Conservation (phyloP, 1,139 yeast genomes). For the Komagataea norvegica region DNA sequence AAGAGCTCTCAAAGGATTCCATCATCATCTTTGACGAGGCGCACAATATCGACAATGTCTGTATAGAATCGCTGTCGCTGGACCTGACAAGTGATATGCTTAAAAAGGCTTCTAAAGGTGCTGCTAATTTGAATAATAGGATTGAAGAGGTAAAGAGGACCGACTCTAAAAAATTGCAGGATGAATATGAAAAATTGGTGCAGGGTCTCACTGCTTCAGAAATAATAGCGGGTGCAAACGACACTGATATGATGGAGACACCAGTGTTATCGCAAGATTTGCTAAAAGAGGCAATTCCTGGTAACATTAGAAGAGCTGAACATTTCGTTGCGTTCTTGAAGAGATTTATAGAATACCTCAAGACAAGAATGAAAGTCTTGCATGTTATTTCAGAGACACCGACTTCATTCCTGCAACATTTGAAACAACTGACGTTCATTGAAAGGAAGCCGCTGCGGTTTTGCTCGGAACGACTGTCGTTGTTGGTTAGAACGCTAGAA, state of each 20-base stretch:
- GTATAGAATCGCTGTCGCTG: constrained; percentile 89
- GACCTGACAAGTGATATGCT: constrained; percentile 82
- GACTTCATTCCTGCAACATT: constrained; percentile 81
- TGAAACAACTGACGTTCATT: constrained; percentile 88
- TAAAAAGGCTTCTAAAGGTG: constrained; percentile 78
- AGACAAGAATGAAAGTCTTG: constrained; percentile 94
- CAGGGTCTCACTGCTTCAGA: constrained; percentile 84
- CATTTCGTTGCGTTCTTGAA: constrained; percentile 91
- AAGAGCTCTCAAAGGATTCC: constrained; percentile 85
- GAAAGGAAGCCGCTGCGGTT: constrained; percentile 87
- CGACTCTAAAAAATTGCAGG: constrained; percentile 78
- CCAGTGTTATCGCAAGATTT: constrained; percentile 86
- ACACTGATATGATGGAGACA: constrained; percentile 79
- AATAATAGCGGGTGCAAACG: constrained; percentile 49
- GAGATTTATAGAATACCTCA: constrained; percentile 87
- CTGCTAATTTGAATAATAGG: constrained; percentile 64
- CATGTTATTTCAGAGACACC: constrained; percentile 98
- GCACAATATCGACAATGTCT: constrained; percentile 96
- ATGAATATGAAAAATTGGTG: constrained; percentile 87
- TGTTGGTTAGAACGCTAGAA: constrained; percentile 85
- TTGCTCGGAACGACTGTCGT: constrained; percentile 85
- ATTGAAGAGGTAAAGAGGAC: constrained; percentile 79
- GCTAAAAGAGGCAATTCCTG: constrained; percentile 91
- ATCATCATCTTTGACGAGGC: constrained; percentile 97
- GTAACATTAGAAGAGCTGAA: constrained; percentile 93